phyloP scores from a whole-genome alignment of 345 rosid species.

The Acer saccharum region DNA sequence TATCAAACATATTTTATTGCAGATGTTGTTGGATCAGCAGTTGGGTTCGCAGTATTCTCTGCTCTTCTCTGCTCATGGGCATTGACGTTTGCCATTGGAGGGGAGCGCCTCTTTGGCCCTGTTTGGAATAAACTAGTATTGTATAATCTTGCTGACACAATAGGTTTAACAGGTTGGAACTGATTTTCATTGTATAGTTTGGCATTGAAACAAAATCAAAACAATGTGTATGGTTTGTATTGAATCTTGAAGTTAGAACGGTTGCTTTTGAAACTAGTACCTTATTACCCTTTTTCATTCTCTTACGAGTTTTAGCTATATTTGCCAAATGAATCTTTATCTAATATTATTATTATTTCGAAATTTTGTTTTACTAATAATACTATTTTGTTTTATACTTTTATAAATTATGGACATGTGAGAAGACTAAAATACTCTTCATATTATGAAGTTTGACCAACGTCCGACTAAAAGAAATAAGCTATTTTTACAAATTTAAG shows the following conservation, averaged over 20 bases:
- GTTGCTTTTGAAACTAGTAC: background rate
- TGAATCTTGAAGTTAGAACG: background rate
- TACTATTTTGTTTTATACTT: too few relatives aligned
- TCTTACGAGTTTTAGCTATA: too few relatives aligned
- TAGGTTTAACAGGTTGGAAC: constrained; percentile 83
- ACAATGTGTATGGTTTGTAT: background rate
- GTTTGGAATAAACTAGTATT: constrained; percentile 85
- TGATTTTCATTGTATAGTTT: constrained; percentile 19
- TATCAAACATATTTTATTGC: constrained; percentile 10
- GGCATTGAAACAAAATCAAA: background rate
- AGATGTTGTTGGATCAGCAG: constrained; percentile 84
- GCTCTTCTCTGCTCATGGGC: constrained; percentile 76
- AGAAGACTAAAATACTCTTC: too few relatives aligned
- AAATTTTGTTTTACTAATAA: too few relatives aligned
- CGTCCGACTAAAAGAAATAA: too few relatives aligned
- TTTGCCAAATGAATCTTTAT: too few relatives aligned
- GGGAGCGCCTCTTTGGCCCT: constrained; percentile 75
- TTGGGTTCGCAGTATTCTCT: constrained; percentile 68
- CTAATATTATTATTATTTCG: too few relatives aligned
- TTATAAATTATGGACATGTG: too few relatives aligned
- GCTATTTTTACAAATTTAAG: too few relatives aligned
- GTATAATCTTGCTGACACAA: constrained; percentile 86
- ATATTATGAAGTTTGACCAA: too few relatives aligned
- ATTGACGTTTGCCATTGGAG: constrained; percentile 87
- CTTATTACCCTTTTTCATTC: background rate